Base-by-base conservation (phyloP, 176 grass and related monocot genomes). In the Zizania latifolia region DNA sequence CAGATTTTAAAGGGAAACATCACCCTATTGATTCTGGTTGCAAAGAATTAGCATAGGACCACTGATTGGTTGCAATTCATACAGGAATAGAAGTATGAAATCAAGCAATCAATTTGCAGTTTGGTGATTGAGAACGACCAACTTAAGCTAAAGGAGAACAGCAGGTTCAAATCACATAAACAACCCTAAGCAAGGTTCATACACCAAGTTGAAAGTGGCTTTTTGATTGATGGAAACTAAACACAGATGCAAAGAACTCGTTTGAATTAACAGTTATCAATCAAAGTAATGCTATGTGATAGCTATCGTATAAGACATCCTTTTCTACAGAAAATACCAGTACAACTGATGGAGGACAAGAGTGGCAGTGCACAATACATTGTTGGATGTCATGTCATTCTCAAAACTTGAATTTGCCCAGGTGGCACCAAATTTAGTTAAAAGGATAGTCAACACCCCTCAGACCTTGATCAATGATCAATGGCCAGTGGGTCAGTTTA, bases 21-120 rank as follows among this genome's bases (percentile, higher is more conserved):
- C 22, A 2, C 38, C 23, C 39, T 56, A 51, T 68, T 58, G 67
- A 67, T 80, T 46, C 32, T 1, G 2, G 38, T 61, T 14, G 17
- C 27, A 80, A 62, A 24, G 58, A 78, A 65, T 35, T 78, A 54
- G 57, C 34, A 58, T 72, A 13, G 51, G 67, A 54, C 63, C 55
- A 63, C 26, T 24, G 50, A 31, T 41, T 73, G 26, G 40, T 31
- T 66, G 54, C 10, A 65, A 33, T 66, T 72, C 24, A 1, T 70
- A 41, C 33, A 22, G 16, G 36, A 30, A 44, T 62, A 57, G 16
- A 16, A 57, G 44, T 40, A 63, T 65, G 4, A 65, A 58, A 86
- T 27, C 33, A 40, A n/a, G n/a, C 41, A 51, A 41, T 75, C 5
- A 38, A 28, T 68, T 54, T 68, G 31, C 19, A 9, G 43, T 51